These are phyloP conservation scores for Tricholoma sp. DNA, from an alignment of 768 basidiomycete species.

Conservation along the genomic window DNA sequence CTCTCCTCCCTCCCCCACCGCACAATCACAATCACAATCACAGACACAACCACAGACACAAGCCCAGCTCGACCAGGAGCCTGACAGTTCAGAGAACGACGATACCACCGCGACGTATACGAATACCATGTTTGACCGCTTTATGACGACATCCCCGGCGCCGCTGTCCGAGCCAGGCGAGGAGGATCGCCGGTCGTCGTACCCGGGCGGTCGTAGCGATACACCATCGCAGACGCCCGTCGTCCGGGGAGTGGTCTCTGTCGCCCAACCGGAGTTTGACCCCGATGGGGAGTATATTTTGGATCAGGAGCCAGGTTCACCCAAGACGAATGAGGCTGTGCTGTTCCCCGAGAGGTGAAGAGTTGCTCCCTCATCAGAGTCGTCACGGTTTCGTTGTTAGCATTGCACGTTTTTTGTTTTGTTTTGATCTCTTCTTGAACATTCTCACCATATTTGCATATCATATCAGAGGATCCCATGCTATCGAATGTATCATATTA, in stretches of 20 bases:
- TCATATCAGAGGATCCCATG: neutral
- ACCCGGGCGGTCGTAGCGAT: slow-evolving; percentile 3
- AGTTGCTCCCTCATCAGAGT: neutral
- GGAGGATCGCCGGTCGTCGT: slow-evolving; percentile 12
- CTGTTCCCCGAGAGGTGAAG: slow-evolving; percentile 41
- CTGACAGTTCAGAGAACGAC: neutral
- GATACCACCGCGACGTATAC: neutral
- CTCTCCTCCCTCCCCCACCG: slow-evolving; percentile 10
- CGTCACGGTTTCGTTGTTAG: neutral
- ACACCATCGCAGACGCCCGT: slow-evolving; percentile 5
- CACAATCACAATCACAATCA: slow-evolving; percentile 1
- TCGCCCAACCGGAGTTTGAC: slow-evolving; percentile 26
- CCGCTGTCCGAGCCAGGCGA: slow-evolving; percentile 31
- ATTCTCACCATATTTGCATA: neutral
- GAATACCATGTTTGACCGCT: slow-evolving; percentile 21
- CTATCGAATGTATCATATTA: neutral
- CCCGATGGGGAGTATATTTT: slow-evolving; percentile 36
- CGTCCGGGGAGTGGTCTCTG: slow-evolving; percentile 5
- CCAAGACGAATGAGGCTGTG: slow-evolving; percentile 37
- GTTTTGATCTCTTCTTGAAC: neutral
- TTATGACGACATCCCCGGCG: slow-evolving; percentile 30
- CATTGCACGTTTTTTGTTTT: neutral
- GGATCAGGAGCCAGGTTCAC: slow-evolving; percentile 33
- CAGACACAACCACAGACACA: slow-evolving; percentile 3
- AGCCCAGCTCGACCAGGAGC: neutral